Base-by-base conservation (phyloP, 352 stramenopile genomes). In the Vaucheria bursata region DNA sequence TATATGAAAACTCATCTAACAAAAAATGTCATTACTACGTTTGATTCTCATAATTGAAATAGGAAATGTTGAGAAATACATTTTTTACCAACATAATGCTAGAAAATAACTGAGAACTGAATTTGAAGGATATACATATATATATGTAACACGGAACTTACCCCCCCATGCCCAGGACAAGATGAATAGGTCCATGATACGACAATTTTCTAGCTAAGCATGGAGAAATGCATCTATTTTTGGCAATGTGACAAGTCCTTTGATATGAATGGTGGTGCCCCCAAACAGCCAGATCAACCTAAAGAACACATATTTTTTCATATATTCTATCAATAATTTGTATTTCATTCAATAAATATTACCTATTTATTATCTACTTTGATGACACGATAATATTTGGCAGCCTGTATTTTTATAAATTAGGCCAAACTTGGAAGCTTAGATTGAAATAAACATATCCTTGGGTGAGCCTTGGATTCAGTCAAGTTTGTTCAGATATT, bases 241-340 rank as follows among this genome's bases (percentile, higher is more conserved):
- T 84, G 35, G 82, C 84, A 31, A 94, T 88, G 7, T 89, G 88
- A 75, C 91, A 95, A 76, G 87, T 94, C 37, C 90, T 89, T 74
- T 96, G 90, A 74, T 94, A 94, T 33, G 87, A 92, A 83, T 95
- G 91, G 74, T 95, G 90, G 78, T 95, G 91, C 7, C 90, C 91
- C 25, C 90, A 89, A 84, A 95, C 73, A 83, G 91, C 90, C n/a
- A 93, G 45, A 71, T 94, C 93, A 65, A 95, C 91, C 77, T 91
- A 88, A n/a, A n/a, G n/a, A n/a, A n/a, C n/a, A n/a, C n/a, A n/a
- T n/a, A n/a, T n/a, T n/a, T n/a, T n/a, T n/a, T n/a, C n/a, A n/a
- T n/a, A n/a, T n/a, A n/a, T n/a, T n/a, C n/a, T n/a, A n/a, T n/a
- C n/a, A n/a, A n/a, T n/a, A n/a, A n/a, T n/a, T n/a, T n/a, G n/a